These are phyloP conservation scores for Anthracocystis setariae DNA, from an alignment of 1,284 basidiomycete species.

Conservation along the genomic window DNA sequence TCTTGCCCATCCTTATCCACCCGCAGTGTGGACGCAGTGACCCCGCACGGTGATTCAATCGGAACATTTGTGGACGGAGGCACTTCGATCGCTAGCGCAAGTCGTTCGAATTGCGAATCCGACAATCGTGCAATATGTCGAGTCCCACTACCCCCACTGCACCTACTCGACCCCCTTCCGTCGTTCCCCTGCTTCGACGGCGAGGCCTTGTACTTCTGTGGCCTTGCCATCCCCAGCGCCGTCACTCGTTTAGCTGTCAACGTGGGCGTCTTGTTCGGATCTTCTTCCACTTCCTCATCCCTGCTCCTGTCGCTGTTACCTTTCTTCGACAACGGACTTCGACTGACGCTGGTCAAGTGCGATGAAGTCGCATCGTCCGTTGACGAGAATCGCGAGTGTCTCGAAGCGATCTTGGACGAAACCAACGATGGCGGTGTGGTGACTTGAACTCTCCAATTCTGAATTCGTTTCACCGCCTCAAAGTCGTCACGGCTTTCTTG, in stretches of 20 bases:
- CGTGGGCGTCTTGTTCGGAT: conserved; percentile 13
- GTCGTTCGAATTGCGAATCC: conserved; percentile 29
- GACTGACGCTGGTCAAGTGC: conserved; percentile 33
- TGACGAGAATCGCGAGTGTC: conserved; percentile 2
- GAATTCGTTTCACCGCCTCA: conserved; percentile 21
- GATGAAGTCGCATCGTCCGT: conserved; percentile 8
- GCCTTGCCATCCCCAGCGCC: not conserved
- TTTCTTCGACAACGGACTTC: conserved; percentile 31
- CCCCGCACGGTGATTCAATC: not conserved
- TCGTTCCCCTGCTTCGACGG: not conserved
- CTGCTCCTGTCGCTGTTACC: conserved; percentile 1
- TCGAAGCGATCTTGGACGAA: conserved; percentile 14
- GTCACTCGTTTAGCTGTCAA: conserved; percentile 6
- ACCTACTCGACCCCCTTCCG: not conserved
- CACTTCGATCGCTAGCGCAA: conserved; percentile 15
- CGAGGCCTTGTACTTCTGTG: not conserved
- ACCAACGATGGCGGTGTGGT: conserved; percentile 6
- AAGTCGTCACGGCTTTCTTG: conserved; percentile 9
- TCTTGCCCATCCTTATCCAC: not conserved
- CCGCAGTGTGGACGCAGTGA: not conserved
- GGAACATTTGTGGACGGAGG: conserved; percentile 11
- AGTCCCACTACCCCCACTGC: conserved; percentile 2
- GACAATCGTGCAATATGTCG: conserved; percentile 30
- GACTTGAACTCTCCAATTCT: conserved; percentile 31
- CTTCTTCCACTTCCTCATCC: not conserved